These are phyloP conservation scores for Botrytis galanthina DNA, from an alignment of 2,329 filamentous ascomycete species.

Conservation along the genomic window DNA sequence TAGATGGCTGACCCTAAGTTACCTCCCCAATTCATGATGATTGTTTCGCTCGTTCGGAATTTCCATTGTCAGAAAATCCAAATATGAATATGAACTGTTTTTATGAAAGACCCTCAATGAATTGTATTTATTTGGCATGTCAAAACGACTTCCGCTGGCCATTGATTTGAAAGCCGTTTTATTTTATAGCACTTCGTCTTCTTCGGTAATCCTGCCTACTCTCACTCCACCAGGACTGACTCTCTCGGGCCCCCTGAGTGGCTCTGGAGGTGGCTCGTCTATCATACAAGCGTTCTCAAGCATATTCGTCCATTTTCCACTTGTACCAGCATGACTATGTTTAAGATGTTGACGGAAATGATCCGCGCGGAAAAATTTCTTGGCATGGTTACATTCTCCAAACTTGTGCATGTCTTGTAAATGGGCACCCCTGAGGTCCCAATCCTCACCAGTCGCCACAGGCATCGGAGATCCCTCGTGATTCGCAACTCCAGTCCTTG, in stretches of 20 bases:
- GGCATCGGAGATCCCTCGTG: constrained; percentile 44
- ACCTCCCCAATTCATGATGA: constrained; percentile 9
- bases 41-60: neutral
- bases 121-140: neutral
- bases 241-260: constrained; percentile 35
- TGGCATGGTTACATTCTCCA: constrained; percentile 94
- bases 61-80: neutral
- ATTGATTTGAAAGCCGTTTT: neutral
- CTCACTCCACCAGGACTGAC: constrained; percentile 31
- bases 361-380: constrained; percentile 97
- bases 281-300: constrained; percentile 96
- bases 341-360: constrained; percentile 98
- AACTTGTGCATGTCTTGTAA: constrained; percentile 93
- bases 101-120: neutral
- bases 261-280: constrained; percentile 63
- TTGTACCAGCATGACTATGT: constrained; percentile 93
- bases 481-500: constrained; percentile 35
- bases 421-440: constrained; percentile 83
- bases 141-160: neutral
- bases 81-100: constrained; percentile 1
- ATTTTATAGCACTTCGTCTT: constrained; percentile 35
- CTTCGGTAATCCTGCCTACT: constrained; percentile 36
- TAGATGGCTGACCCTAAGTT: neutral
- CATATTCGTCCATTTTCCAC: constrained; percentile 99
- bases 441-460: constrained; percentile 73